phyloP scores from a whole-genome alignment of 2,329 filamentous ascomycete species.

The Dothistroma pini region DNA sequence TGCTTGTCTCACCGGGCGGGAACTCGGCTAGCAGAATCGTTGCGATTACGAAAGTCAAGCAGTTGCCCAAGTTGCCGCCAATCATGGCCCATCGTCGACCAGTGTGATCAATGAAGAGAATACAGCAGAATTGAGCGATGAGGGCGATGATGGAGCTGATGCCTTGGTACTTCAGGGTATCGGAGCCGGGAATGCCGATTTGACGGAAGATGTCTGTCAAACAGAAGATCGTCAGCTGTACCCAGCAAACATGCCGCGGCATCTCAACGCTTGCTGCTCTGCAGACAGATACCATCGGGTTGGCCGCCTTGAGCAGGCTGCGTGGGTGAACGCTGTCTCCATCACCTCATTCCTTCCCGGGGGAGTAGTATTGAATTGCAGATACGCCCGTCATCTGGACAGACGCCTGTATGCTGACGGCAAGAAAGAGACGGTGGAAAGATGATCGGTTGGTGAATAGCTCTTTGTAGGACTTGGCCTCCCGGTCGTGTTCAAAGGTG shows the following conservation, averaged over 20 bases:
- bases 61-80: slow-evolving; percentile 66
- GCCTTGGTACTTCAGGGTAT: slow-evolving; percentile 70
- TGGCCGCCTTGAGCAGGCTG: too few species aligned
- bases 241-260: not conserved
- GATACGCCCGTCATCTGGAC: slow-evolving; percentile 74
- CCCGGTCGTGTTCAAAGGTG: slow-evolving; percentile 60
- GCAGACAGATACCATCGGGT: not conserved
- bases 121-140: slow-evolving; percentile 64
- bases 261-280: not conserved
- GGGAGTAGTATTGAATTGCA: slow-evolving; percentile 69
- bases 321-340: too few species aligned
- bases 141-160: slow-evolving; percentile 70
- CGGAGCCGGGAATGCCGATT: slow-evolving; percentile 62
- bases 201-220: slow-evolving; percentile 49
- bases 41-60: slow-evolving; percentile 68
- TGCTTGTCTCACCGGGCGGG: slow-evolving; percentile 53
- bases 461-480: slow-evolving; percentile 67
- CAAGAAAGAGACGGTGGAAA: slow-evolving; percentile 69
- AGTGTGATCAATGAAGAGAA: slow-evolving; percentile 64
- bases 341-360: not conserved
- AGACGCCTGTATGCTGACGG: slow-evolving; percentile 64
- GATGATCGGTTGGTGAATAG: slow-evolving; percentile 63
- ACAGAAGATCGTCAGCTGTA: not conserved
- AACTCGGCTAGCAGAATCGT: slow-evolving; percentile 56
- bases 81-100: slow-evolving; percentile 73